Evolutionary conservation across 345 rosid genomes (phyloP).

Genomic region (Gossypium raimondii): DNA sequence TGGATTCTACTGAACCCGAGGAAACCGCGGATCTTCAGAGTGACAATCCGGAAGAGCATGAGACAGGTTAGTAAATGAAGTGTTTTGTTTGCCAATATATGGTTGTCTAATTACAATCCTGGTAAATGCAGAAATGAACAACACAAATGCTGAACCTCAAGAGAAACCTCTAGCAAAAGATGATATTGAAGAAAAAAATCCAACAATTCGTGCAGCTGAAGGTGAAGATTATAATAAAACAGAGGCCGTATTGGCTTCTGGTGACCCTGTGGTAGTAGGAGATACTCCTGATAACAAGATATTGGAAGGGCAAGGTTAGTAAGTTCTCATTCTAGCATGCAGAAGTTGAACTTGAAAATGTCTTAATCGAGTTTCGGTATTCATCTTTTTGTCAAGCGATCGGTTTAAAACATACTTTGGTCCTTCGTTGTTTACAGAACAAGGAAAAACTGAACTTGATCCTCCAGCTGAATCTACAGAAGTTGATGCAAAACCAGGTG

Average conservation of each 20-base stretch:
- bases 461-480: slow-evolving; percentile 19
- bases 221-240: background rate
- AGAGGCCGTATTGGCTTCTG: background rate
- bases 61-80: slow-evolving; percentile 5
- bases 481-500: slow-evolving; percentile 17
- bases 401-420: background rate
- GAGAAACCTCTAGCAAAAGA: background rate
- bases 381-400: background rate
- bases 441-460: slow-evolving; percentile 20
- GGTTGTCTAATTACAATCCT: background rate
- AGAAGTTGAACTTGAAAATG: background rate
- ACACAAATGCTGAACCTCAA: background rate
- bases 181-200: background rate
- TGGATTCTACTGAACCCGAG: slow-evolving; percentile 16
- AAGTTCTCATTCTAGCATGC: slow-evolving; percentile 1
- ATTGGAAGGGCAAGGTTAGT: slow-evolving; percentile 19
- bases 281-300: slow-evolving; percentile 4
- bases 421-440: slow-evolving; percentile 17
- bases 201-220: background rate
- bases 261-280: background rate
- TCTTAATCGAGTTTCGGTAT: background rate
- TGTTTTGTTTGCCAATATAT: background rate
- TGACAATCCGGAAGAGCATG: background rate
- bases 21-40: slow-evolving; percentile 13
- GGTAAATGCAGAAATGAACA: slow-evolving; percentile 25